These are phyloP conservation scores for Sporisorium scitamineum DNA, from an alignment of 1,284 basidiomycete species.

Conservation along the genomic window DNA sequence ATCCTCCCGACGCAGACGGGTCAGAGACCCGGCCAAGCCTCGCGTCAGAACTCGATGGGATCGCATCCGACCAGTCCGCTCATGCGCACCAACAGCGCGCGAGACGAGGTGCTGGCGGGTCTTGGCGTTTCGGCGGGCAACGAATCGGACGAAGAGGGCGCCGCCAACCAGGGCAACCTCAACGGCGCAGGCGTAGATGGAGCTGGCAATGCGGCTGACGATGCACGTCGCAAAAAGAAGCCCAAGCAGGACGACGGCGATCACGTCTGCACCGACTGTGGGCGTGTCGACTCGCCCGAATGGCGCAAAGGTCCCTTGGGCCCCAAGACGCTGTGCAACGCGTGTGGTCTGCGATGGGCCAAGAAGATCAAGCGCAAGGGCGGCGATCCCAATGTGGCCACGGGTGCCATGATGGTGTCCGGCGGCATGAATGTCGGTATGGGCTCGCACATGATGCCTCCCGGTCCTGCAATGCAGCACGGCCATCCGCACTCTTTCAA, in stretches of 20 bases:
- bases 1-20: conserved; percentile 12
- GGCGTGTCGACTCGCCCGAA: conserved; percentile 65
- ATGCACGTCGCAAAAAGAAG: conserved; percentile 55
- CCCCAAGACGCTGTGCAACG: conserved; percentile 64
- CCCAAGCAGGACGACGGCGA: conserved; percentile 60
- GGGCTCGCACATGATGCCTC: conserved; percentile 37
- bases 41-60: conserved; percentile 41
- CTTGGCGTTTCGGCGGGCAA: conserved; percentile 39
- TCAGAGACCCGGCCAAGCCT: conserved; percentile 17
- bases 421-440: conserved; percentile 32
- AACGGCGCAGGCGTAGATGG: conserved; percentile 16
- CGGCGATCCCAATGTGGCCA: conserved; percentile 52
- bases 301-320: conserved; percentile 67
- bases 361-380: conserved; percentile 66
- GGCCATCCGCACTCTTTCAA: conserved; percentile 45
- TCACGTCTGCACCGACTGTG: conserved; percentile 66
- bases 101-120: conserved; percentile 39
- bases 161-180: conserved; percentile 13
- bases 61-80: conserved; percentile 48
- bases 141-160: conserved; percentile 45
- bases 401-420: conserved; percentile 33
- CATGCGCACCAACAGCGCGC: conserved; percentile 35
- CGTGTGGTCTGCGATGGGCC: conserved; percentile 66
- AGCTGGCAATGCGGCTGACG: conserved; percentile 22
- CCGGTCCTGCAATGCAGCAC: conserved; percentile 21